Conservation (phyloP, 1,284 basidiomycete species). For the Ceratobasidium sp. region DNA sequence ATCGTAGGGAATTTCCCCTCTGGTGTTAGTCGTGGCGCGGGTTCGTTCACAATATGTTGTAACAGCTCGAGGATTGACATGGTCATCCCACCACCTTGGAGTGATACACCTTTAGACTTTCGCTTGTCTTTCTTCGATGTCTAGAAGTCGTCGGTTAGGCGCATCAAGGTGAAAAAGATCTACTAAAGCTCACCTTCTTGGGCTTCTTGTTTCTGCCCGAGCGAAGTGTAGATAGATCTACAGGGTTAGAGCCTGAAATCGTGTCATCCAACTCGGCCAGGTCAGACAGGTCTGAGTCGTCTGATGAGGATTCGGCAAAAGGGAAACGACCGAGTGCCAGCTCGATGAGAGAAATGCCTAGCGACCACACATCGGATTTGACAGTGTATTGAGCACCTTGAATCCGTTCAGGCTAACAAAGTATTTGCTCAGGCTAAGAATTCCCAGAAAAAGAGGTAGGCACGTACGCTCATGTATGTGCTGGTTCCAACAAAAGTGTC, state of each 20-base stretch:
- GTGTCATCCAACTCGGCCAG: conserved; percentile 67
- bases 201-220: conserved; percentile 43
- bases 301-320: conserved; percentile 76
- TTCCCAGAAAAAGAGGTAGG: conserved; percentile 3
- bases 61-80: conserved; percentile 97
- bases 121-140: conserved; percentile 57
- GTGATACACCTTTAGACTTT: conserved; percentile 84
- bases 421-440: conserved; percentile 40
- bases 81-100: conserved; percentile 91
- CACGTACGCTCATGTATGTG: conserved; percentile 97
- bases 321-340: conserved; percentile 93
- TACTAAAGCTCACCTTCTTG: conserved; percentile 47
- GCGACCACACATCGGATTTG: conserved; percentile 97
- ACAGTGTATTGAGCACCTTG: conserved; percentile 98
- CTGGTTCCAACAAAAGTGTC: conserved; percentile 99
- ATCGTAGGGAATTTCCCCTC: conserved; percentile 74
- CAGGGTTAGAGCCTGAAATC: conserved; percentile 67
- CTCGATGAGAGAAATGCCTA: conserved; percentile 95
- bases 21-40: conserved; percentile 81
- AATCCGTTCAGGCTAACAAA: conserved; percentile 92
- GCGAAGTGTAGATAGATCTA: conserved; percentile 47
- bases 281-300: conserved; percentile 74
- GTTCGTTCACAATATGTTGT: conserved; percentile 98
- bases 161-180: background rate
- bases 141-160: conserved; percentile 7